Conservation (phyloP, 768 basidiomycete genomes). For the Phaeotremella fagi region DNA sequence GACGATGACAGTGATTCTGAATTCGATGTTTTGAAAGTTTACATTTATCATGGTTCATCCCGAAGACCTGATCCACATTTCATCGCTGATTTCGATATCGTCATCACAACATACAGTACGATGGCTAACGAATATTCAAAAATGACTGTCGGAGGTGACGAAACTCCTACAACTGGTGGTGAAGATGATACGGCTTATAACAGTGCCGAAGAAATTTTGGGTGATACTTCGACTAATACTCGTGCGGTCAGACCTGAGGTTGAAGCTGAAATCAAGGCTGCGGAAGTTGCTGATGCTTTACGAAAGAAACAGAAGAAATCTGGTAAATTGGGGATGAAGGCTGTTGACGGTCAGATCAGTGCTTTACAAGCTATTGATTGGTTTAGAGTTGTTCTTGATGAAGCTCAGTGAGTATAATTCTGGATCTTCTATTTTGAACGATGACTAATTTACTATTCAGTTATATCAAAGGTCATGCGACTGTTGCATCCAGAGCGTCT, state of each 20-base stretch:
- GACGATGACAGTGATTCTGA: constrained; percentile 46
- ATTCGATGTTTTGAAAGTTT: constrained; percentile 54
- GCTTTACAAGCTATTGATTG: constrained; percentile 90
- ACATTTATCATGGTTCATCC: constrained; percentile 91
- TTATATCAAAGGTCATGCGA: constrained; percentile 92
- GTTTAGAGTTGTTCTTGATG: constrained; percentile 90
- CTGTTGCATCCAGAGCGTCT: constrained; percentile 88
- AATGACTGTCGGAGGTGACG: constrained; percentile 61
- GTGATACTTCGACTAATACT: constrained; percentile 60
- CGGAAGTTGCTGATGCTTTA: constrained; percentile 49
- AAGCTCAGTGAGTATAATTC: constrained; percentile 95
- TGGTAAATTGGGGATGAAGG: constrained; percentile 56
- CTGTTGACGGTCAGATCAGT: constrained; percentile 56
- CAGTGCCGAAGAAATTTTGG: constrained; percentile 62
- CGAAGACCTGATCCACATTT: constrained; percentile 79
- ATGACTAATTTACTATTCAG: no score
- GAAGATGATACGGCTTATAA: constrained; percentile 43
- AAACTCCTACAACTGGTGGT: constrained; percentile 47
- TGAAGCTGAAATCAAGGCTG: constrained; percentile 42
- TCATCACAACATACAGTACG: constrained; percentile 95
- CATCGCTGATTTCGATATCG: constrained; percentile 89
- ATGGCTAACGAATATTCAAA: constrained; percentile 92
- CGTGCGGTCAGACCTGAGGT: constrained; percentile 41
- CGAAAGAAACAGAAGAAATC: constrained; percentile 60
- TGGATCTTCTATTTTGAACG: not conserved